Evolutionary conservation across 805 yeast genomes (phyloP), one percentile per base, ranked within the genome.

Genomic region (Yamadazyma sp.): DNA sequence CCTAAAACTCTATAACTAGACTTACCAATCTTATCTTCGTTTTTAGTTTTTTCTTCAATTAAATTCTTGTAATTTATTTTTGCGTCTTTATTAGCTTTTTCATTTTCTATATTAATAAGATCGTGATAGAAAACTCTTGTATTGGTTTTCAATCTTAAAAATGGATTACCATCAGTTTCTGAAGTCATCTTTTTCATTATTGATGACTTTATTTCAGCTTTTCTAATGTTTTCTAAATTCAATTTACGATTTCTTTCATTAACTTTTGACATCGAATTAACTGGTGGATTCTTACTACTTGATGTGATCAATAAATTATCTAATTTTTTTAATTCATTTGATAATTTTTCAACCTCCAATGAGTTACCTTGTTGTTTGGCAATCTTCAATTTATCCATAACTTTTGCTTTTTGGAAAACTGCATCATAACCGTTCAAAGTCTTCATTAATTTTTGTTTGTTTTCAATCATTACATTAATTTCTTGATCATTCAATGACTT

Each of bases 191-290:
- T 77, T 46, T 80, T 73, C 54, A 62, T 66, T 35, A 76, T 81
- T 14, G 74, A 71, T 31, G 83, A 78, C 48, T 69, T 69, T 27
- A 78, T 60, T 56, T 89, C 97, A 0, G 95, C 96, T 49, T 75
- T 73, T 52, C 94, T 80, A 47, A 88, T 78, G 31, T 76, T 76
- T 33, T 79, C 79, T 55, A 80, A 80, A 59, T 91, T 91, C 44
- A 82, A 73, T 49, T 78, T 83, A 56, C 95, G 76, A 60, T 93
- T 93, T 51, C 96, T 78, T 49, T 84, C 82, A 46, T 88, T 87
- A 33, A 88, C 85, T 46, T 76, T 78, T 27, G 83, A 76, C 64
- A 87, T 70, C 38, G 76, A 70, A 39, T 61, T 60, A 54, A 62
- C 47, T 44, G 60, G 61, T 42, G 59, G 55, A 39, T 55, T 43